Evolutionary conservation across 2,329 filamentous ascomycete species (phyloP), one percentile per base, ranked within the genome.

Genomic region (Berkeleyomyces rouxiae): DNA sequence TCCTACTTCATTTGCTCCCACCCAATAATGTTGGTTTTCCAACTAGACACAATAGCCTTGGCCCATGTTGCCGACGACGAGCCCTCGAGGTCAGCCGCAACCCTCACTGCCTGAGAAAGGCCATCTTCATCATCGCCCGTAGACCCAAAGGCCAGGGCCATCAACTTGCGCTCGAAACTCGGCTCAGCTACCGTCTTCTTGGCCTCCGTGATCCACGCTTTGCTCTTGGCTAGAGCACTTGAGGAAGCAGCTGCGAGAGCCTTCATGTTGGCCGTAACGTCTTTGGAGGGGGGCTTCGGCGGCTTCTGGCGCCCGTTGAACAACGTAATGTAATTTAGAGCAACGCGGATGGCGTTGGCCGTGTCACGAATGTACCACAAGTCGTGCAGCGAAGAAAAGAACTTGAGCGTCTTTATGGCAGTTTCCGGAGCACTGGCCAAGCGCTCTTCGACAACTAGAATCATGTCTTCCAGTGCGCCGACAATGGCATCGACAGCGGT

Each of bases 61-160:
- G 61, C 64, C 67, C 66, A 69, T 13, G 61, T 63, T 43, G 65
- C 37, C 61, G 88, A 82, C 69, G 93, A 97, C 72, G 84, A 96
- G 77, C 73, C 96, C 76, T 99, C 97, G 79, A 85, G 85, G 42
- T 49, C 60, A 7, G 63, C 55, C 6, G 90, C 95, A 73, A 79
- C 87, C 68, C 81, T 97, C 63, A 84, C 85, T 58, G 79, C 95
- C 67, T 84, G 83, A 57, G 81, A 97, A 64, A 87, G 88, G 66
- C 84, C 90, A 61, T 92, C 0, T 85, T 97, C 68, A 86, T 96
- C 67, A 87, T 88, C 67, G 91, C 85, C 33, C 2, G 10, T 13
- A 39, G 51, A 37, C n/a, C 11, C 33, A 83, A 87, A 71, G 1
- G 70, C 67, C 70, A 71, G 74, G 4, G 40, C 63, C 55, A 67